Conservation (phyloP, 73 alveolate genomes). For the Paramecium sexaurelia region DNA sequence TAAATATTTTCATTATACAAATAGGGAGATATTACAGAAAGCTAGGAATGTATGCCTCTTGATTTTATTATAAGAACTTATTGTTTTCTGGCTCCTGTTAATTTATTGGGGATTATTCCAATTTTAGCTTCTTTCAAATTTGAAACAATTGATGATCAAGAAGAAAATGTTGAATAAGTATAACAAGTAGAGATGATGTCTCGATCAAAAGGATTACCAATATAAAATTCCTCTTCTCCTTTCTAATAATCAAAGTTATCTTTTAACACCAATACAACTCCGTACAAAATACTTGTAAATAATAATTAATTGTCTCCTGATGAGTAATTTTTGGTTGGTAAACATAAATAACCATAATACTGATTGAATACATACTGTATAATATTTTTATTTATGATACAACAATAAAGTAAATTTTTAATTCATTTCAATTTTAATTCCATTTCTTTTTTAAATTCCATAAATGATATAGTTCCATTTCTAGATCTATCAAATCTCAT, state of each 20-base stretch:
- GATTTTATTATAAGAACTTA: constrained; percentile 39
- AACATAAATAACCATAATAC: background rate
- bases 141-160: background rate
- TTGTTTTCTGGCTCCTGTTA: constrained; percentile 31
- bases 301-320: background rate
- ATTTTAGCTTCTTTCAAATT: constrained; percentile 17
- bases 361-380: background rate
- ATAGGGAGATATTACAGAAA: constrained; percentile 42
- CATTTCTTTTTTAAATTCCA: background rate
- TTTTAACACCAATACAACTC: background rate
- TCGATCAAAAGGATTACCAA: background rate
- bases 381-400: background rate
- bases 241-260: background rate
- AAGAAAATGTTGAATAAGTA: background rate
- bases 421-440: background rate
- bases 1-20: background rate
- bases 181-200: background rate
- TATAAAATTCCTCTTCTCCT: background rate
- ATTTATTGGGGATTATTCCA: background rate
- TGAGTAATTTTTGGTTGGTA: background rate
- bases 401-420: background rate
- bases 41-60: background rate
- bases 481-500: too few species aligned
- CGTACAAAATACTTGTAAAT: background rate
- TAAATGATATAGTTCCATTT: too few species aligned